Conservation (phyloP, 352 stramenopile genomes). For the Globisporangium polare region DNA sequence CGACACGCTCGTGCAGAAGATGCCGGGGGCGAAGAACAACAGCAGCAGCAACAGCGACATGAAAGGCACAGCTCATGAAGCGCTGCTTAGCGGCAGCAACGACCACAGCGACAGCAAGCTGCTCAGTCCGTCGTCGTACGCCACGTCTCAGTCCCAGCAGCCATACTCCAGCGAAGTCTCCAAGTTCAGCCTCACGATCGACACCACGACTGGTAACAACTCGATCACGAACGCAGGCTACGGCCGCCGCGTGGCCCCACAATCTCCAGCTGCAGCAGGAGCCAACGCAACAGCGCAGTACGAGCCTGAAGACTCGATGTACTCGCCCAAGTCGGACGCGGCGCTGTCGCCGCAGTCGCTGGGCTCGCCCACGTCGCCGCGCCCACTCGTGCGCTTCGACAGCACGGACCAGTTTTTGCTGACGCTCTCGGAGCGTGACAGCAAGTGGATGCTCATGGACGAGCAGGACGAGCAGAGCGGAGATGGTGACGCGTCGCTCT, state of each 20-base stretch:
- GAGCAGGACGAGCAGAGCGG: slow-evolving; percentile 26
- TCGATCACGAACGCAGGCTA: neutral
- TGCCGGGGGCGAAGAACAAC: slow-evolving; percentile 32
- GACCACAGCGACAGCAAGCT: slow-evolving; percentile 6
- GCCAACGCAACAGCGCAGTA: neutral
- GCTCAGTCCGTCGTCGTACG: neutral
- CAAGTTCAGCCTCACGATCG: slow-evolving; percentile 44
- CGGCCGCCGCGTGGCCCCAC: slow-evolving; percentile 10
- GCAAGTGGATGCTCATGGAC: slow-evolving; percentile 54
- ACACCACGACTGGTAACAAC: slow-evolving; percentile 26
- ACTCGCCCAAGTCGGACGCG: slow-evolving; percentile 62
- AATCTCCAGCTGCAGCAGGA: neutral
- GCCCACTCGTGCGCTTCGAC: slow-evolving; percentile 57
- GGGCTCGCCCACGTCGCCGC: slow-evolving; percentile 52
- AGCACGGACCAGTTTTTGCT: slow-evolving; percentile 74
- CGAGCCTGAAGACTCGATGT: slow-evolving; percentile 25
- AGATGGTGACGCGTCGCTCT: slow-evolving; percentile 13
- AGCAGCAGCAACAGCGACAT: slow-evolving; percentile 12
- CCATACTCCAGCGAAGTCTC: slow-evolving; percentile 18
- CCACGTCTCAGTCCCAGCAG: slow-evolving; percentile 23
- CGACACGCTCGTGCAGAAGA: slow-evolving; percentile 67
- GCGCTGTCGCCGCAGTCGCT: slow-evolving; percentile 51
- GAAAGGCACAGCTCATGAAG: slow-evolving; percentile 28
- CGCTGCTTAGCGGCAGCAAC: slow-evolving; percentile 20
- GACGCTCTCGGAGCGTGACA: slow-evolving; percentile 67